phyloP scores from a whole-genome alignment of 306 rosid species.

The Inga leiocalycina region DNA sequence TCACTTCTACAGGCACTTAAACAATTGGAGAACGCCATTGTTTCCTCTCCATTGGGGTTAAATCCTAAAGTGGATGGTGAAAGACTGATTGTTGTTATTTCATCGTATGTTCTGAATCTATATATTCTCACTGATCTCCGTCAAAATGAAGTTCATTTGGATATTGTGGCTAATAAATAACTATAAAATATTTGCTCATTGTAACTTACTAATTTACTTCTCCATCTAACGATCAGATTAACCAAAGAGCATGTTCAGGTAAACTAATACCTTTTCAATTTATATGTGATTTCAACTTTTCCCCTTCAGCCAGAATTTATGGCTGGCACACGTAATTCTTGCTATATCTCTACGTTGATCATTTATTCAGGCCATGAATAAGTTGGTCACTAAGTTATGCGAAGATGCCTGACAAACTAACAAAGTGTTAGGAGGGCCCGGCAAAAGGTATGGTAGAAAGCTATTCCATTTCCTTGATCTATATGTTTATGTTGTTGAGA shows the following conservation, averaged over 20 bases:
- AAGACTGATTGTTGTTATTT: slow-evolving; percentile 85
- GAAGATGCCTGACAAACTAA: slow-evolving; percentile 86
- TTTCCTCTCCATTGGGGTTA: slow-evolving; percentile 84
- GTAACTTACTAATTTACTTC: slow-evolving; percentile 35
- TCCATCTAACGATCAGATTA: slow-evolving; percentile 60
- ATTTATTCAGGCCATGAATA: slow-evolving; percentile 68
- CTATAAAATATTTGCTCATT: not conserved
- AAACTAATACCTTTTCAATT: slow-evolving; percentile 16
- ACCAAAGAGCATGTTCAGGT: slow-evolving; percentile 96
- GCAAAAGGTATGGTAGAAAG: slow-evolving; percentile 67
- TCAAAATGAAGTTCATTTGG: slow-evolving; percentile 27
- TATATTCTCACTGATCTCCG: slow-evolving; percentile 22
- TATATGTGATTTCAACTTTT: slow-evolving; percentile 11
- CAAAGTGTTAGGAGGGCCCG: slow-evolving; percentile 90
- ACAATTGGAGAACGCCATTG: slow-evolving; percentile 81
- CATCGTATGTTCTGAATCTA: slow-evolving; percentile 67
- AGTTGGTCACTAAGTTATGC: slow-evolving; percentile 77
- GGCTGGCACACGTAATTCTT: slow-evolving; percentile 3
- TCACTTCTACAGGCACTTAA: slow-evolving; percentile 62
- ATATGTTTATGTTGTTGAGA: not conserved
- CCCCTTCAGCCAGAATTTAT: not conserved
- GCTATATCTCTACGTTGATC: slow-evolving; percentile 26
- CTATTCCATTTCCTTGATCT: slow-evolving; percentile 15
- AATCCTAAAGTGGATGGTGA: slow-evolving; percentile 86
- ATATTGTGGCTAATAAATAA: slow-evolving; percentile 29